These are phyloP conservation scores for Corymbia calophylla DNA, from an alignment of 441 rosid species.

Conservation along the genomic window DNA sequence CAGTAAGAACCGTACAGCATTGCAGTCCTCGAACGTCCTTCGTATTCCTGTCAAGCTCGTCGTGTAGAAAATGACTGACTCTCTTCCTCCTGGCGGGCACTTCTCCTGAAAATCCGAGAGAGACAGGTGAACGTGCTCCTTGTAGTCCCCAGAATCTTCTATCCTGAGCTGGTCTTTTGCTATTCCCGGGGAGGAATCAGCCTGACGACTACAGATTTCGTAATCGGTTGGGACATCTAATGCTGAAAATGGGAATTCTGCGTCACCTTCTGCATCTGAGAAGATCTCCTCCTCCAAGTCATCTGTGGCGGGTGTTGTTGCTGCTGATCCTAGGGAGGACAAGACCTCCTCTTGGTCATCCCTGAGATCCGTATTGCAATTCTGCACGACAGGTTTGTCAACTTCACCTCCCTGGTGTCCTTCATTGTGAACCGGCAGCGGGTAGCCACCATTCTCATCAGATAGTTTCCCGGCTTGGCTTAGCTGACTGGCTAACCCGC, in stretches of 20 bases:
- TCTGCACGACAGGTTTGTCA: constrained; percentile 1
- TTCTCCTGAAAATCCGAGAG: constrained; percentile 40
- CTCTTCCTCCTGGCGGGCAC: constrained; percentile 67
- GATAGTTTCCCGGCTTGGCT: constrained; percentile 11
- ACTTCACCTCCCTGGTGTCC: constrained; percentile 3
- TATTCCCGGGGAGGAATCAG: not conserved
- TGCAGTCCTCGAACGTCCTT: constrained; percentile 76
- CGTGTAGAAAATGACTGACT: constrained; percentile 61
- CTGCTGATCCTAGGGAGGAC: constrained; percentile 6
- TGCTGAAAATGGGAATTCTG: not conserved
- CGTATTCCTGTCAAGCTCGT: constrained; percentile 77
- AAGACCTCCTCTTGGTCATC: constrained; percentile 14
- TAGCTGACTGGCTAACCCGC: constrained; percentile 28
- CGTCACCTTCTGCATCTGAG: constrained; percentile 9
- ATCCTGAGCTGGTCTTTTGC: not conserved
- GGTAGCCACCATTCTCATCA: constrained; percentile 7
- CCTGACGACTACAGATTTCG: not conserved
- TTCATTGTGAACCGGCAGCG: not conserved
- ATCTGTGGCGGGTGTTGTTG: not conserved
- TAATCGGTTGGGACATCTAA: constrained; percentile 17
- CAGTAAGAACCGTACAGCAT: constrained; percentile 46
- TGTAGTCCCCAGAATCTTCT: constrained; percentile 6
- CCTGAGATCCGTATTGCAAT: constrained; percentile 1
- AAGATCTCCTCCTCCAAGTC: constrained; percentile 3
- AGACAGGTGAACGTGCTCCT: constrained; percentile 7